Conservation (phyloP, 2,329 filamentous ascomycete genomes). For the Lachnellula hyalina region DNA sequence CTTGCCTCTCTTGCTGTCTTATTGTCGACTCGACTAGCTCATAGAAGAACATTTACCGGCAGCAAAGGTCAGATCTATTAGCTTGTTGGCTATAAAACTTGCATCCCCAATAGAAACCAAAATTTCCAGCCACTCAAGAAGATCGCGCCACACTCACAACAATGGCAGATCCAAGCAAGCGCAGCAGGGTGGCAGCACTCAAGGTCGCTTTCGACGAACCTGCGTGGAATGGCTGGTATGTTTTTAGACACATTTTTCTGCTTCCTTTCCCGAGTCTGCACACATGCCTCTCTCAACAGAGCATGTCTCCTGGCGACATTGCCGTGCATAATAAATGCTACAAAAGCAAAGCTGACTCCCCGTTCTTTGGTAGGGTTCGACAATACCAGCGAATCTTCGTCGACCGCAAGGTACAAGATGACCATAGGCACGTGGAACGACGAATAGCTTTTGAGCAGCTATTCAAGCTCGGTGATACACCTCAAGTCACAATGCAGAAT, state of each 20-base stretch:
- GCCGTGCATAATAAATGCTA: not conserved
- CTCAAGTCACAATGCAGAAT: not conserved
- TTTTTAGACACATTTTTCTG: not conserved
- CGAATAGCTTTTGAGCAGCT: not conserved
- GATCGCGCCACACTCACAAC: not conserved
- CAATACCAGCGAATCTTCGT: not conserved
- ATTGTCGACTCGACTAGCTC: too few species aligned
- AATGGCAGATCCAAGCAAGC: not conserved
- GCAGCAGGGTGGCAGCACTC: not conserved
- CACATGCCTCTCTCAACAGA: not conserved
- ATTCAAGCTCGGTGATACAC: not conserved
- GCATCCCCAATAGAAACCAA: too few species aligned
- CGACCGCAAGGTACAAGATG: not conserved
- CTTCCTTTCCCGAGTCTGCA: not conserved
- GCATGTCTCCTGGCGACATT: not conserved
- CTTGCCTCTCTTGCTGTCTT: too few species aligned
- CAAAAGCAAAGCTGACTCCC: not conserved
- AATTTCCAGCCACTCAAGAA: too few species aligned
- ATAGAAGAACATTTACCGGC: too few species aligned
- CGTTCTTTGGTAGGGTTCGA: not conserved
- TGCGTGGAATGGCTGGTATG: not conserved
- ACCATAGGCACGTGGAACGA: not conserved
- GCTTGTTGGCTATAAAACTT: too few species aligned
- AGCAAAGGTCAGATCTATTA: too few species aligned
- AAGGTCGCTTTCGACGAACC: not conserved